Evolutionary conservation across 176 grass and related monocot species (phyloP).

Genomic region (Bolboschoenus planiculmis): DNA sequence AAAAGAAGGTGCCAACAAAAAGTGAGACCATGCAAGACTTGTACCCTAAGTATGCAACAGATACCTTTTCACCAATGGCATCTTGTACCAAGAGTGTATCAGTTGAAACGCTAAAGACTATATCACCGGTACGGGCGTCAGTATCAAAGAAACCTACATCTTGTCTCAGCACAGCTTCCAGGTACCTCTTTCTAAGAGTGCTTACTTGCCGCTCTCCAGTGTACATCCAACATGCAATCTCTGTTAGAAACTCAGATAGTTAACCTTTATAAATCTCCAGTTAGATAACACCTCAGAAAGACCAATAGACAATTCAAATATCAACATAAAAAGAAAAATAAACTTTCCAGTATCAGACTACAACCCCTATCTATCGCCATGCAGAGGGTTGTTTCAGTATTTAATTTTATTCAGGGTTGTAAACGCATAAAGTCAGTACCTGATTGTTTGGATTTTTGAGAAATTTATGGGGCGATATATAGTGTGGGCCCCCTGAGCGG

Average conservation of each 20-base stretch:
- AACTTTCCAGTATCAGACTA: not conserved
- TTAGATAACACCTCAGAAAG: not conserved
- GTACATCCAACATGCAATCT: constrained; percentile 99
- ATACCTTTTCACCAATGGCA: constrained; percentile 96
- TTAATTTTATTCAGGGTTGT: not conserved
- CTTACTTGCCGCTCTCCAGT: constrained; percentile 86
- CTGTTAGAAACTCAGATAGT: constrained; percentile 22
- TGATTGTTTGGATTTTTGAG: not conserved
- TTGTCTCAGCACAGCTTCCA: constrained; percentile 81
- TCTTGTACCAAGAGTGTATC: constrained; percentile 93
- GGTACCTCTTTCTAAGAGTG: constrained; percentile 62
- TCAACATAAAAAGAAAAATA: not conserved
- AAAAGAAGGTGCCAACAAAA: not conserved
- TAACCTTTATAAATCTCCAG: not conserved
- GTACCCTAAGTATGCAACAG: not conserved
- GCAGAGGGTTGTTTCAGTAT: not conserved
- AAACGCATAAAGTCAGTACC: not conserved
- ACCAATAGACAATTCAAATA: not conserved
- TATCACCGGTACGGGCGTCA: constrained; percentile 76
- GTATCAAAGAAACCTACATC: constrained; percentile 97
- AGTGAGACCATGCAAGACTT: no score
- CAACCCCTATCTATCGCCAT: not conserved
- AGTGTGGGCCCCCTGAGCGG: not conserved
- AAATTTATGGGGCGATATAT: not conserved
- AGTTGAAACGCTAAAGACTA: constrained; percentile 82